Evolutionary conservation across 2,329 filamentous ascomycete genomes (phyloP), one percentile per base, ranked within the genome.

Genomic region (Diaporthe velutina): DNA sequence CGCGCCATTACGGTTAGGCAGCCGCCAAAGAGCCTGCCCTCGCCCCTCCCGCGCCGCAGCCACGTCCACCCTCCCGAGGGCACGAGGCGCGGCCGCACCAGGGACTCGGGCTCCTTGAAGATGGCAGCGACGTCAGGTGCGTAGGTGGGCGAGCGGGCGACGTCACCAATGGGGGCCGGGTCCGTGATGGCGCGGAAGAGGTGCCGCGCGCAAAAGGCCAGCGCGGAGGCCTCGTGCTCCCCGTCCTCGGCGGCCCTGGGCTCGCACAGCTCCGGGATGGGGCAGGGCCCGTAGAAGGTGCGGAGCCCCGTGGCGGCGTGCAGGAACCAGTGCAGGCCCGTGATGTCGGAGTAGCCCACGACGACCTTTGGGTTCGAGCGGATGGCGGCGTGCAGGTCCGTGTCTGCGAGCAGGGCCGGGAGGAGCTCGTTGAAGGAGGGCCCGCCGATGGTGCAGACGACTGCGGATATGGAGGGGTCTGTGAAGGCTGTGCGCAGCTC

Each of bases 21-120:
- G 2, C 83, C 85, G 28, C 85, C 85, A 54, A 86, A 86, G 78
- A 80, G 85, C 48, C 83, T 85, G 2, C 88, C 89, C 10, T 86
- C 75, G 0, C 80, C 81, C 58, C 78, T 80, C 0, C 83, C 84
- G 0, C 42, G 70, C 3, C 84, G 80, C 19, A 86, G 72, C 85
- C 85, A 86, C 15, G 50, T 78, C 84, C 84, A 86, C 0, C 75
- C 75, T 2, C 80, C 76, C 7, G 79, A 80, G 0, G 81, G 78
- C 0, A 70, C 72, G 10, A 85, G 80, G 4, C 58, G 12, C 3
- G 66, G 58, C 4, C 70, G 67, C 10, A 35, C 61, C 10, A 55
- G 28, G 22, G 80, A 81, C 13, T 76, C 67, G 15, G 80, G 72
- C 1, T 80, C 71, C 0, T 13, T 4, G 61, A 80, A 79, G 76